These are phyloP conservation scores for Pseudognaphalium luteoalbum DNA, from an alignment of 129 eudicot species.

Conservation along the genomic window DNA sequence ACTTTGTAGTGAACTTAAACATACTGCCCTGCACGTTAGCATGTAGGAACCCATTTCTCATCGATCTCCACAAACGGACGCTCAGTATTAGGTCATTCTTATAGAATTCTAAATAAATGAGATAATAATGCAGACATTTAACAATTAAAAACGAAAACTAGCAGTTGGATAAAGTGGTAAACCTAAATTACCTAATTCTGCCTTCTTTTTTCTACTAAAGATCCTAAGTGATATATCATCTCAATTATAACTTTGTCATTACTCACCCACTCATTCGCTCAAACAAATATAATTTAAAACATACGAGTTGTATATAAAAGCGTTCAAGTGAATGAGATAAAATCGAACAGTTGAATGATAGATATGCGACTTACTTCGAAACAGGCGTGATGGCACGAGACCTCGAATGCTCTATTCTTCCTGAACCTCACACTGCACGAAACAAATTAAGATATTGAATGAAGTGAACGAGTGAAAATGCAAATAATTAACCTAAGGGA, in stretches of 20 bases:
- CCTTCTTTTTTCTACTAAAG: not conserved
- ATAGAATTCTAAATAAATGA: too few relatives aligned
- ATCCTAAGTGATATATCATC: not conserved
- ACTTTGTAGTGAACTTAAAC: not conserved
- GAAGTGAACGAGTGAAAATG: not conserved
- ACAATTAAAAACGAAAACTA: not conserved
- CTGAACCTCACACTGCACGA: slow-evolving; percentile 26
- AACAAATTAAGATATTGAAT: not conserved
- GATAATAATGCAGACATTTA: too few relatives aligned
- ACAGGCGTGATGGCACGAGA: slow-evolving; percentile 61
- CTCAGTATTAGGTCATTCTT: too few relatives aligned
- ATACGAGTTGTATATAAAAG: too few relatives aligned
- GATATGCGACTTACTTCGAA: slow-evolving; percentile 47
- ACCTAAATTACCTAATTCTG: not conserved
- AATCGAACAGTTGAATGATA: not conserved
- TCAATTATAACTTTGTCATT: not conserved
- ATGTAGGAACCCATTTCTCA: not conserved
- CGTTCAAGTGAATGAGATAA: not conserved
- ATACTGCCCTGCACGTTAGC: not conserved
- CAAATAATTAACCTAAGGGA: not conserved
- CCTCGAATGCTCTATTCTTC: slow-evolving; percentile 30
- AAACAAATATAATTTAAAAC: not conserved
- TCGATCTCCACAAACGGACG: not conserved
- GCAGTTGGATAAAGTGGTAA: too few relatives aligned
- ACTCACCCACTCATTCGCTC: not conserved